Percentiles rank a stretch among this genome's conserved stretches.
These are phyloP conservation scores for Pyrus pyrifolia DNA, from an alignment of 306 rosid genomes.

Conservation along the genomic window DNA sequence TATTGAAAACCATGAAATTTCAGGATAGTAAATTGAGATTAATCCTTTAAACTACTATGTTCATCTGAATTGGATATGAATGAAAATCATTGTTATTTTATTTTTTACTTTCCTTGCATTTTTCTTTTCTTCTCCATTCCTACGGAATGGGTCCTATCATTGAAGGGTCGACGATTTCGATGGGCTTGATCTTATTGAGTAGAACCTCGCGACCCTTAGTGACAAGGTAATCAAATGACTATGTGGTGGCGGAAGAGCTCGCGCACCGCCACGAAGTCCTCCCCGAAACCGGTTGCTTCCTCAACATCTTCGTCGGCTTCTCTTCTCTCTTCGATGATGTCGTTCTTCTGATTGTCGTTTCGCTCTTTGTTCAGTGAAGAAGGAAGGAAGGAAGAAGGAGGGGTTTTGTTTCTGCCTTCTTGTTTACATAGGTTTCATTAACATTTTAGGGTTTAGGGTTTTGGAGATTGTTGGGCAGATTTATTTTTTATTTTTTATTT, in stretches of 20 bases:
- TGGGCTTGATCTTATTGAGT: constrained; percentile 40
- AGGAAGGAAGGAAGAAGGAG: background rate
- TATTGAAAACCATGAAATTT: too few species aligned
- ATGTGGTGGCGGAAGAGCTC: constrained; percentile 70
- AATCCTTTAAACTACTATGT: too few species aligned
- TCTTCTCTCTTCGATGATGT: background rate
- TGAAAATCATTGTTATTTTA: too few species aligned
- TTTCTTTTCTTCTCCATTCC: too few species aligned
- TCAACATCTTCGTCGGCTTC: background rate
- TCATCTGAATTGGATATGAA: too few species aligned
- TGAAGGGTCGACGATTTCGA: constrained; percentile 33
- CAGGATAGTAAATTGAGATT: too few species aligned
- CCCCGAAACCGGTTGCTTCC: background rate
- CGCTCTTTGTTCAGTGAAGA: background rate
- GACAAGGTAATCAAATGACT: constrained; percentile 57
- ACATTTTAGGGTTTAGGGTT: too few species aligned
- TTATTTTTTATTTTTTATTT: too few species aligned
- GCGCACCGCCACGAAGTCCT: constrained; percentile 33
- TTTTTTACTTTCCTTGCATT: too few species aligned
- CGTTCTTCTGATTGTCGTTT: background rate
- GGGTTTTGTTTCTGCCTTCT: background rate
- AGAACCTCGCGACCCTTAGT: constrained; percentile 46
- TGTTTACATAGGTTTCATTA: too few species aligned
- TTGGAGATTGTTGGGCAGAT: too few species aligned
- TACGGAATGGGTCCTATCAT: too few species aligned